Percentiles rank a stretch among this genome's conserved stretches.
phyloP scores from a whole-genome alignment of 805 yeast genomes.

The Komagataella mondaviorum region DNA sequence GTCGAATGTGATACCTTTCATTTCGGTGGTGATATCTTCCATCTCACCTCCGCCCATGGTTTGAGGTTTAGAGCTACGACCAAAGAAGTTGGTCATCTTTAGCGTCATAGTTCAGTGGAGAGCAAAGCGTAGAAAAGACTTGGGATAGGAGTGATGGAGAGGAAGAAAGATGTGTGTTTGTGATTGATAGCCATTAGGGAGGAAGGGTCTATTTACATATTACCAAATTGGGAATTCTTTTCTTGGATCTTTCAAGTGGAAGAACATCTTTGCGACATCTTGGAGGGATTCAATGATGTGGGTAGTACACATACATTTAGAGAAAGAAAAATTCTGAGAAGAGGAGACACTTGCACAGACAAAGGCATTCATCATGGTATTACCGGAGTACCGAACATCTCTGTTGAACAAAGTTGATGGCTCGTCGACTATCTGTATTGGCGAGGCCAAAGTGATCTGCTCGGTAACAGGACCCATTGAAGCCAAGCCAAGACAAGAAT shows the following conservation, averaged over 20 bases:
- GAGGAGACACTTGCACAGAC: neutral
- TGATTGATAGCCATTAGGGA: neutral
- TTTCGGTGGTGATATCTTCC: neutral
- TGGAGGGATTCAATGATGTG: neutral
- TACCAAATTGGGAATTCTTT: neutral
- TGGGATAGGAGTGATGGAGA: neutral
- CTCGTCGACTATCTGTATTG: constrained; percentile 45
- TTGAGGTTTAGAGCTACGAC: neutral
- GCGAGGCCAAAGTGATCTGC: constrained; percentile 44
- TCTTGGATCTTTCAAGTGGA: neutral
- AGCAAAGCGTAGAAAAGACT: neutral
- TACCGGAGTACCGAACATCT: neutral
- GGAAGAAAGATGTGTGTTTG: neutral
- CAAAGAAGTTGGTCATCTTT: neutral
- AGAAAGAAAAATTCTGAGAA: neutral
- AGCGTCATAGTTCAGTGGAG: neutral
- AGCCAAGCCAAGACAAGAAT: constrained; percentile 68
- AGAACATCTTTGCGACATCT: neutral
- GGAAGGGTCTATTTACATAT: neutral
- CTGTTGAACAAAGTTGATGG: constrained; percentile 63
- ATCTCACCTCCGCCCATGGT: neutral
- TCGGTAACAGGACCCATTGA: constrained; percentile 91
- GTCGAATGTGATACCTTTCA: neutral
- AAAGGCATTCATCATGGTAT: neutral
- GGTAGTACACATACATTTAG: neutral